A percentile compares a stretch with the other conserved stretches of the same genome.
Evolutionary conservation across 768 basidiomycete genomes (phyloP).

Genomic region (Boletus rufocinnamomeus): DNA sequence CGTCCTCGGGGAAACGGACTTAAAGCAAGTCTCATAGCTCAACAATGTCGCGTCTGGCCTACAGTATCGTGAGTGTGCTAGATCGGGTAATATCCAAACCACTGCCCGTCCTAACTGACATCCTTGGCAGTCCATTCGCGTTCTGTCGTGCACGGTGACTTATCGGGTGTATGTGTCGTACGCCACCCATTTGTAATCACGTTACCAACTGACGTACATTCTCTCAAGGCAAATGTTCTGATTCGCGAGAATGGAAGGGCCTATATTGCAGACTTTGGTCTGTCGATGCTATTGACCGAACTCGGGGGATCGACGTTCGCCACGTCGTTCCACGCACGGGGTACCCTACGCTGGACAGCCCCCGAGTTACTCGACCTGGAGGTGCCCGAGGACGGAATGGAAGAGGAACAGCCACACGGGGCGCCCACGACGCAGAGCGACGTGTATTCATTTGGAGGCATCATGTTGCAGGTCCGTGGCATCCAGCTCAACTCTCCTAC

Average conservation of each 20-base stretch:
- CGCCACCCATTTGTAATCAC: neutral
- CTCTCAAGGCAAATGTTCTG: constrained; percentile 44
- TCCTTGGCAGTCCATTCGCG: constrained; percentile 16
- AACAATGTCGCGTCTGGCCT: constrained; percentile 6
- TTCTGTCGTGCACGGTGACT: constrained; percentile 23
- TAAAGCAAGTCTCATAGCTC: constrained; percentile 9
- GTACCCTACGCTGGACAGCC: constrained; percentile 18
- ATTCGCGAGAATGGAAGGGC: constrained; percentile 39
- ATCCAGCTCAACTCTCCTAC: no score
- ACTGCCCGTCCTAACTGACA: neutral
- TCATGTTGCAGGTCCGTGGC: constrained; percentile 22
- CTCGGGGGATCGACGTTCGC: constrained; percentile 10
- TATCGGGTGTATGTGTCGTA: constrained; percentile 20
- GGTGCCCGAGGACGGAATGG: no score
- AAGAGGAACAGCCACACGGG: no score
- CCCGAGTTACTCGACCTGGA: no score
- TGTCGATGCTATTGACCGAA: no score
- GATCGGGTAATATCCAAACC: no score
- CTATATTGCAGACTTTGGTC: constrained; percentile 25
- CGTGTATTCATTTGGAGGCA: constrained; percentile 24
- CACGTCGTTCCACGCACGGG: constrained; percentile 22
- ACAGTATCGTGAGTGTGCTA: no score
- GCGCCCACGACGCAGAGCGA: no score
- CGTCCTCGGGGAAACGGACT: neutral
- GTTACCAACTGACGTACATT: neutral